Evolutionary conservation across 2,329 filamentous ascomycete species (phyloP).

Genomic region (Stagonosporopsis rhizophila): DNA sequence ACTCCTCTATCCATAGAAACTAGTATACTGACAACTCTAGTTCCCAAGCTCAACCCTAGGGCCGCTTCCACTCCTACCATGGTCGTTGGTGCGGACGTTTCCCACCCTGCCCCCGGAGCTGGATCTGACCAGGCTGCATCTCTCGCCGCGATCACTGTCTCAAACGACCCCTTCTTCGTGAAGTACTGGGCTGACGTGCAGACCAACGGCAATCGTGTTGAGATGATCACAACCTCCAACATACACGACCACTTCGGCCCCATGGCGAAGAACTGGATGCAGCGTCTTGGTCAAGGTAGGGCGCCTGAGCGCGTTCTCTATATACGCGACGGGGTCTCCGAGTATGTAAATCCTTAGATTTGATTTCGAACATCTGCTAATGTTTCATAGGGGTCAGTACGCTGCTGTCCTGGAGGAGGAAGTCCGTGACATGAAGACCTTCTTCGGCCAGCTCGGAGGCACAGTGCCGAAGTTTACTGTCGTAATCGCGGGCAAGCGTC

Average conservation of each 20-base stretch:
- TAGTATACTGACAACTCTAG: not conserved
- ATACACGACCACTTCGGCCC: slow-evolving; percentile 70
- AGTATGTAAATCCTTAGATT: slow-evolving; percentile 46
- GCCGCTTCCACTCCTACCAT: slow-evolving; percentile 62
- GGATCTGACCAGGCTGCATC: slow-evolving; percentile 62
- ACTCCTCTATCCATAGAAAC: not conserved
- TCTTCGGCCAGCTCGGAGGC: slow-evolving; percentile 56
- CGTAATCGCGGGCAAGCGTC: slow-evolving; percentile 88
- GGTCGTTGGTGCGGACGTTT: slow-evolving; percentile 91
- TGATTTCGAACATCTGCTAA: not conserved
- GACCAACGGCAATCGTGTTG: slow-evolving; percentile 81
- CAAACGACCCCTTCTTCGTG: slow-evolving; percentile 72
- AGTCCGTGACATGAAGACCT: slow-evolving; percentile 71
- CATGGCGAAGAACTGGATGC: slow-evolving; percentile 70
- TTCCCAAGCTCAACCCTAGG: slow-evolving; percentile 22
- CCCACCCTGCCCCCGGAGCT: slow-evolving; percentile 73
- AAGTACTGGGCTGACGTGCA: slow-evolving; percentile 81
- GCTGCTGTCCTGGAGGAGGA: slow-evolving; percentile 80
- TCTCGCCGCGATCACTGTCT: slow-evolving; percentile 86
- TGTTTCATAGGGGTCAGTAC: slow-evolving; percentile 77
- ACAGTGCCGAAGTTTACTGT: slow-evolving; percentile 75
- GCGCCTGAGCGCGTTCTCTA: slow-evolving; percentile 82
- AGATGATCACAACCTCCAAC: slow-evolving; percentile 76
- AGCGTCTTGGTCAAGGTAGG: slow-evolving; percentile 59
- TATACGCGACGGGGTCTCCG: slow-evolving; percentile 90